Base-by-base conservation (phyloP, 495 filamentous ascomycete species). In the Aspergillus funiculosus region DNA sequence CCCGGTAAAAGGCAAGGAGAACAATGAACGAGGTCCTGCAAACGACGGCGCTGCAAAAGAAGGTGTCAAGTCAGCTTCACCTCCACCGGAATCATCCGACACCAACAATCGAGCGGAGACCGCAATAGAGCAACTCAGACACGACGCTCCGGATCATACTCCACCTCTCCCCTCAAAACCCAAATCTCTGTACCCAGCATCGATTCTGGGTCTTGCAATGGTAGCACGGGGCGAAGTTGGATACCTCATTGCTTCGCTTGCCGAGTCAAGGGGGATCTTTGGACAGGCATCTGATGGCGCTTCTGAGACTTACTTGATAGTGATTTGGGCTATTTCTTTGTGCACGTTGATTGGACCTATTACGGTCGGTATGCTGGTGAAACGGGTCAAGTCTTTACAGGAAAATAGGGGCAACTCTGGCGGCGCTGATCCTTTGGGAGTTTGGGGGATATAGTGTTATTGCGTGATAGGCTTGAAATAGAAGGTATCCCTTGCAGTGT, bases 221-320 rank as follows among this genome's bases (percentile, higher is more conserved):
- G 76, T 84, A 0, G 78, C 87, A 0, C 74, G 85, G 25, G 87
- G 86, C 2, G 86, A 94, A 56, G 83, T 91, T 19, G 86, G 85
- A 0, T 86, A 87, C 43, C 63, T 91, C 15, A 86, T 92, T 46
- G 80, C 85, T 5, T 80, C 85, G 2, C 60, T 87, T 3, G 83
- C 81, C 0, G 64, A 83, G 41, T 75, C 72, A 8, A 57, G 74
- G 18, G 77, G 80, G 0, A 71, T 82, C n/a, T 82, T 84, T 15
- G 48, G 50, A 4, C 43, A 46, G 0, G 29, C 55, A 0, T 52
- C 56, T 1, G 30, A 41, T 0, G 56, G 35, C 2, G 48, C 44
- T 2, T 66, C 68, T 0, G 70, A 78, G 11, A 62, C 76, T 4
- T 90, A 85, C 53, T 62, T 89, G 2, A 66, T 87, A 6, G 74